phyloP scores from a whole-genome alignment of 805 yeast species.

The Vanderwaltozyma polyspora region DNA sequence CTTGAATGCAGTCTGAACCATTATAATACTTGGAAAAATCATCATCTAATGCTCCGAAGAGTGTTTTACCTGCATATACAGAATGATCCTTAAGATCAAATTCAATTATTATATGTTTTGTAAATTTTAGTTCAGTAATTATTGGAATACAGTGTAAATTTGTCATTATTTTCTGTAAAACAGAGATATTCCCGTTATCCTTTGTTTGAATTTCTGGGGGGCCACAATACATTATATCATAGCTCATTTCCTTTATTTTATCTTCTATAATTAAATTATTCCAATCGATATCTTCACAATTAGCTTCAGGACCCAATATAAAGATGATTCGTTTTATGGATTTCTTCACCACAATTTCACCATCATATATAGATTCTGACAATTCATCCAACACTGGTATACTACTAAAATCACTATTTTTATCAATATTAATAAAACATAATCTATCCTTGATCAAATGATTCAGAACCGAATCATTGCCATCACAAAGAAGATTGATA shows the following conservation, averaged over 20 bases:
- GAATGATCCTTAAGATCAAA: not conserved
- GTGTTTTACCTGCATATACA: not conserved
- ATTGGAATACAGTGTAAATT: not conserved
- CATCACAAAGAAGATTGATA: constrained; percentile 1
- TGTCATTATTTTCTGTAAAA: not conserved
- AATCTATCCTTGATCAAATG: not conserved
- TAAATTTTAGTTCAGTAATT: no score
- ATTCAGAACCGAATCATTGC: not conserved
- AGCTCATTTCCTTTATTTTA: no score
- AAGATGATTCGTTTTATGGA: not conserved
- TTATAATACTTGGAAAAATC: constrained; percentile 4
- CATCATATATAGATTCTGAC: not conserved
- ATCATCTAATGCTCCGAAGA: not conserved
- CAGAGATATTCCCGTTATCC: not conserved
- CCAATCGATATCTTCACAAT: not conserved
- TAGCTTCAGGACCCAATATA: not conserved
- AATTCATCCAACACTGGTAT: not conserved
- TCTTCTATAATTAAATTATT: not conserved
- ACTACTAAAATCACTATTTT: not conserved
- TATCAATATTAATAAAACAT: not conserved
- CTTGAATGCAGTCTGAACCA: not conserved
- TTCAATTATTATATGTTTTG: not conserved
- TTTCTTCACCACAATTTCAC: no score
- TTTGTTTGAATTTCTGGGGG: not conserved
- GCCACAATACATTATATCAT: not conserved